Evolutionary conservation across 345 rosid genomes (phyloP).

Genomic region (Clarkia xantiana): DNA sequence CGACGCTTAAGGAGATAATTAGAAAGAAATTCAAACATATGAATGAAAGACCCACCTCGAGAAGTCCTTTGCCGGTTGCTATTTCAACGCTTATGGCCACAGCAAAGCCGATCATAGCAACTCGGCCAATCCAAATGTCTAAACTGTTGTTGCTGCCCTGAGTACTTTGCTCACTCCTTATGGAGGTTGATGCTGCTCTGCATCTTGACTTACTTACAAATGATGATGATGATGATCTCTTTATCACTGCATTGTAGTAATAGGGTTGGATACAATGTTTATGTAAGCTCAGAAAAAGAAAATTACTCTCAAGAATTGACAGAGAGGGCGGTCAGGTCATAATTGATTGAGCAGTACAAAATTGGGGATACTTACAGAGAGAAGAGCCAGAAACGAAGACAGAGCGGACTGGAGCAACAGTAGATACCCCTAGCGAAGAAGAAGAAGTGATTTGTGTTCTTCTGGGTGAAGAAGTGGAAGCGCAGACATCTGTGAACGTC

Average conservation of each 20-base stretch:
- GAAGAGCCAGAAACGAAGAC: constrained; percentile 54
- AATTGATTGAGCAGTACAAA: background rate
- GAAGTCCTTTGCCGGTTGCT: constrained; percentile 75
- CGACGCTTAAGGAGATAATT: too few relatives aligned
- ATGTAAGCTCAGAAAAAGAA: background rate
- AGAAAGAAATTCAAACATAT: background rate
- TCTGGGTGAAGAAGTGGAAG: constrained; percentile 18
- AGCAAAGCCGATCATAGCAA: constrained; percentile 88
- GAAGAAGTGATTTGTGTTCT: constrained; percentile 4
- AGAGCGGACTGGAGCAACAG: constrained; percentile 20
- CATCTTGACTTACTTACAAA: constrained; percentile 15
- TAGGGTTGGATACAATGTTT: background rate
- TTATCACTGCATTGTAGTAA: constrained; percentile 18
- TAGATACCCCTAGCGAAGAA: too few relatives aligned
- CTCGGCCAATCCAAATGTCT: constrained; percentile 85
- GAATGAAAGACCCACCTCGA: constrained; percentile 40
- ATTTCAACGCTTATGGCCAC: constrained; percentile 58
- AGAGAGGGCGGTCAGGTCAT: too few relatives aligned
- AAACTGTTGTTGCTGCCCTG: constrained; percentile 36
- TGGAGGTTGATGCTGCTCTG: constrained; percentile 31
- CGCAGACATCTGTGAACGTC: constrained; percentile 22
- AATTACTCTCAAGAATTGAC: too few relatives aligned
- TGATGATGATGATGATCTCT: constrained; percentile 25
- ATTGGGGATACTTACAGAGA: constrained; percentile 25
- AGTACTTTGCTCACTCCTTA: constrained; percentile 60